A percentile compares a stretch with the other conserved stretches of the same genome.
Evolutionary conservation across 192 early-diverging fungal genomes (phyloP).

Genomic region (Podila epicladia): DNA sequence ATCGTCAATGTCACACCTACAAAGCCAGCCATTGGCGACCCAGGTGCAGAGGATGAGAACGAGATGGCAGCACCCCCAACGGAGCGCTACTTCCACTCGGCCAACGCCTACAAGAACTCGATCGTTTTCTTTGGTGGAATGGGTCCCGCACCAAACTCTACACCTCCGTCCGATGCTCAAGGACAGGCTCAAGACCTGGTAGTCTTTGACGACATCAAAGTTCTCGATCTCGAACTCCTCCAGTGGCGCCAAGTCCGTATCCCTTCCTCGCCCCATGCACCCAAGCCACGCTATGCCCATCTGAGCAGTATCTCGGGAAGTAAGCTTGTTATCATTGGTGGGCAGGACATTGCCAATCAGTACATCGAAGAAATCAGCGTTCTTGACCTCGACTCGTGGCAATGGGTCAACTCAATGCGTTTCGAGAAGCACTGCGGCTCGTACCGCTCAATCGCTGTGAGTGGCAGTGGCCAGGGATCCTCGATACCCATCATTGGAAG

Average conservation of each 20-base stretch:
- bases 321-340: conserved; percentile 75
- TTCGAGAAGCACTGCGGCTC: conserved; percentile 82
- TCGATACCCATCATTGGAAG: conserved; percentile 53
- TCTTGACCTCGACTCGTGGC: conserved; percentile 72
- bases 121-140: conserved; percentile 85
- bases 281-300: conserved; percentile 82
- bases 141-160: conserved; percentile 64
- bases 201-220: conserved; percentile 75
- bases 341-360: conserved; percentile 79
- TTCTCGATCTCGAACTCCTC: conserved; percentile 74
- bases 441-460: conserved; percentile 81
- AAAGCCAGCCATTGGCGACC: conserved; percentile 46
- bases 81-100: conserved; percentile 81
- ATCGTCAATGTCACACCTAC: conserved; percentile 48
- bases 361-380: conserved; percentile 85
- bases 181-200: conserved; percentile 54
- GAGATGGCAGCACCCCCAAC: conserved; percentile 51
- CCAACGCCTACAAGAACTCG: conserved; percentile 73
- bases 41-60: conserved; percentile 40
- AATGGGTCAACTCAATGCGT: conserved; percentile 72
- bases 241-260: conserved; percentile 68
- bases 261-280: conserved; percentile 56
- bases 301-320: conserved; percentile 73
- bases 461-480: conserved; percentile 55
- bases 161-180: conserved; percentile 48